phyloP scores from a whole-genome alignment of 2,329 filamentous ascomycete genomes.

The Hypoxylon sp. region DNA sequence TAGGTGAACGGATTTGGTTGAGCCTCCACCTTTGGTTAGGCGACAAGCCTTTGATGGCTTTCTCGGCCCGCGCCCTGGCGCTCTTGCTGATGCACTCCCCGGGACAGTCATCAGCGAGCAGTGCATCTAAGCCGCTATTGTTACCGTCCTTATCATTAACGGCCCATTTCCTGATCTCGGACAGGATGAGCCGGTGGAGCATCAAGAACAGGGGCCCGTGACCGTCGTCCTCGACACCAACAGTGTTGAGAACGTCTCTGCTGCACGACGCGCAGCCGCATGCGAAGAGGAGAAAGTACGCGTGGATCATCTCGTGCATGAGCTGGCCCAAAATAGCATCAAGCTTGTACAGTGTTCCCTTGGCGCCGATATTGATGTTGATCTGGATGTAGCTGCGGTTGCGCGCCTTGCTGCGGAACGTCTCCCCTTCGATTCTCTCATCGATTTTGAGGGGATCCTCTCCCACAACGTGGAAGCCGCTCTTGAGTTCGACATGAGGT shows the following conservation, averaged over 20 bases:
- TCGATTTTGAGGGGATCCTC: constrained; percentile 7
- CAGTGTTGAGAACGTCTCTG: constrained; percentile 33
- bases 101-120: constrained; percentile 44
- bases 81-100: constrained; percentile 27
- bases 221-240: constrained; percentile 30
- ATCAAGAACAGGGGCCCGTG: constrained; percentile 46
- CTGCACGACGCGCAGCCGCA: constrained; percentile 39
- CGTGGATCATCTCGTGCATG: constrained; percentile 46
- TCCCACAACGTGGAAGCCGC: constrained; percentile 27
- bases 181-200: constrained; percentile 46
- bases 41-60: neutral
- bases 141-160: neutral
- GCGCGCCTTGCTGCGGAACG: neutral
- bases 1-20: neutral
- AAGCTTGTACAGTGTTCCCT: constrained; percentile 14
- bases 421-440: constrained; percentile 13
- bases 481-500: constrained; percentile 10
- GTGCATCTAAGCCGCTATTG: neutral
- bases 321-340: constrained; percentile 31
- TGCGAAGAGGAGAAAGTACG: constrained; percentile 36
- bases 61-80: neutral
- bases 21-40: neutral
- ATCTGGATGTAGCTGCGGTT: constrained; percentile 15
- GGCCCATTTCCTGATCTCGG: constrained; percentile 43
- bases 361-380: constrained; percentile 20